These are phyloP conservation scores for Pythium phragmiticola DNA, from an alignment of 352 stramenopile species.

Conservation along the genomic window DNA sequence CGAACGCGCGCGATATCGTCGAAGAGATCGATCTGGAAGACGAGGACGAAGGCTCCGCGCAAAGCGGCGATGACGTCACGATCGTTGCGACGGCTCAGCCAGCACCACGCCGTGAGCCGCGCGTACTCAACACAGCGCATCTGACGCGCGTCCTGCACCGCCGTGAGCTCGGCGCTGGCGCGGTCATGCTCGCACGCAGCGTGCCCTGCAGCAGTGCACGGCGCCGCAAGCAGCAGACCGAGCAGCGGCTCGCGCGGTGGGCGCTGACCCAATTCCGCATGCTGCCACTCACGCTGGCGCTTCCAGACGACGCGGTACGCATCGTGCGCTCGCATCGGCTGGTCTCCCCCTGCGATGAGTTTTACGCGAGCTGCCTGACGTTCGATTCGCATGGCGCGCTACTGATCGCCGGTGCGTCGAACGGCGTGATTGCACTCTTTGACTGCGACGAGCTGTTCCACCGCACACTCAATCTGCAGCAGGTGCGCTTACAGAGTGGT, in stretches of 20 bases:
- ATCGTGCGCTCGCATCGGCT: slow-evolving; percentile 19
- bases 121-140: slow-evolving; percentile 23
- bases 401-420: slow-evolving; percentile 58
- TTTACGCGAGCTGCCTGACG: slow-evolving; percentile 65
- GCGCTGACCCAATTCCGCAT: slow-evolving; percentile 47
- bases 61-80: slow-evolving; percentile 1
- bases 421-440: slow-evolving; percentile 69
- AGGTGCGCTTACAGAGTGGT: slow-evolving; percentile 22
- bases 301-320: slow-evolving; percentile 26
- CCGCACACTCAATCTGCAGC: slow-evolving; percentile 50
- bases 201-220: slow-evolving; percentile 26
- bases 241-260: slow-evolving; percentile 58
- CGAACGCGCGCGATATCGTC: slow-evolving; percentile 8
- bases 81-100: neutral
- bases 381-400: slow-evolving; percentile 73
- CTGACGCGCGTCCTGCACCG: slow-evolving; percentile 37
- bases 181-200: slow-evolving; percentile 10
- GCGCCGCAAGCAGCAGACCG: slow-evolving; percentile 31
- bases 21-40: slow-evolving; percentile 26
- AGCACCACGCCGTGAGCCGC: neutral
- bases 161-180: slow-evolving; percentile 37
- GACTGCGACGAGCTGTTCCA: slow-evolving; percentile 81
- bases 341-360: slow-evolving; percentile 45
- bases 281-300: slow-evolving; percentile 42
- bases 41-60: neutral